Evolutionary conservation across 768 basidiomycete genomes (phyloP).

Genomic region (Suillus lakei): DNA sequence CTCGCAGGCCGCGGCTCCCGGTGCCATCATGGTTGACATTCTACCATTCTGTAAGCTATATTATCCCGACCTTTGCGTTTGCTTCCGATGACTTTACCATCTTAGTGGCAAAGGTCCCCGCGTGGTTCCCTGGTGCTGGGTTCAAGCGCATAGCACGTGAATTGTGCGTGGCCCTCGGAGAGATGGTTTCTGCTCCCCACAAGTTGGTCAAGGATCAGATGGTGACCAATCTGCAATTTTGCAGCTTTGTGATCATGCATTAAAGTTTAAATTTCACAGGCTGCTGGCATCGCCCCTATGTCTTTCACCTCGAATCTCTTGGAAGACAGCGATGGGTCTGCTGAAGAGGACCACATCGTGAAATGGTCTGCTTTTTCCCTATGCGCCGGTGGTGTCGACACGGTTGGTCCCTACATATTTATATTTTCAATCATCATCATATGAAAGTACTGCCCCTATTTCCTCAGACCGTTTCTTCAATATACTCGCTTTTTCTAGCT

Average conservation of each 20-base stretch:
- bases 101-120: background rate
- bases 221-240: background rate
- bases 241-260: background rate
- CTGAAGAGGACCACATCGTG: background rate
- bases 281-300: background rate
- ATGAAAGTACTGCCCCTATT: background rate
- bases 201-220: background rate
- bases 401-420: background rate
- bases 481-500: background rate
- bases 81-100: background rate
- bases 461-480: background rate
- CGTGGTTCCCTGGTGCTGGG: background rate
- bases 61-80: background rate
- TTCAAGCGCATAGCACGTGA: background rate
- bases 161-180: background rate
- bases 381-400: background rate
- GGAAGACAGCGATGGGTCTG: background rate
- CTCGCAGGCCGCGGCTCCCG: background rate
- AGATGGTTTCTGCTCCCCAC: background rate
- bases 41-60: background rate
- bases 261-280: background rate
- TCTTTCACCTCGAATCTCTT: background rate
- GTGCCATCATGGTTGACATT: background rate
- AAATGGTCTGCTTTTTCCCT: background rate
- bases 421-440: background rate